A percentile compares a stretch with the other conserved stretches of the same genome.
Evolutionary conservation across 2,329 filamentous ascomycete species (phyloP).

Genomic region (Blastomyces silverae): DNA sequence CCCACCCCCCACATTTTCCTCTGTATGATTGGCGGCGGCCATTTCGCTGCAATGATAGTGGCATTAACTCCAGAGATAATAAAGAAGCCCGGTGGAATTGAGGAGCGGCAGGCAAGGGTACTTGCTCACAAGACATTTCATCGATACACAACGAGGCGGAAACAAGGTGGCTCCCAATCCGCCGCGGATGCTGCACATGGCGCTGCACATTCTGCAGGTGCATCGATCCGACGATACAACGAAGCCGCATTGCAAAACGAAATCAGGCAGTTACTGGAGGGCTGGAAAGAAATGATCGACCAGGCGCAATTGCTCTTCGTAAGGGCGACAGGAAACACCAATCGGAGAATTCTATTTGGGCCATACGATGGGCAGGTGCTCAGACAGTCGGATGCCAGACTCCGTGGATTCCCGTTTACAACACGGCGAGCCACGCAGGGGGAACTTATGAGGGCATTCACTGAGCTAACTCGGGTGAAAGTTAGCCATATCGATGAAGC

Average conservation of each 20-base stretch:
- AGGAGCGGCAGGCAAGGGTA: constrained; percentile 79
- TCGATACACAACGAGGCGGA: constrained; percentile 88
- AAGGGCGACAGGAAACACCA: constrained; percentile 78
- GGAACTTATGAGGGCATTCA: constrained; percentile 89
- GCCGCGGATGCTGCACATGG: constrained; percentile 93
- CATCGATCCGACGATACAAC: constrained; percentile 84
- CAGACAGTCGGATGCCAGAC: constrained; percentile 66
- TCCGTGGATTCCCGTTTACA: constrained; percentile 87
- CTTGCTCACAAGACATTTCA: constrained; percentile 97
- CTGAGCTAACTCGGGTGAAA: constrained; percentile 88
- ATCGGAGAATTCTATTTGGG: constrained; percentile 79
- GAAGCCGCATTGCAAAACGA: constrained; percentile 87
- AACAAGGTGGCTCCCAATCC: constrained; percentile 92
- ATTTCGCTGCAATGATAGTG: constrained; percentile 95
- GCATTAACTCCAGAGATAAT: constrained; percentile 73
- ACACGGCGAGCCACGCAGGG: constrained; percentile 87
- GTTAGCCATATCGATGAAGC: constrained; percentile 68
- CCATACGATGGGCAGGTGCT: constrained; percentile 86
- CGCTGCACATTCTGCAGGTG: constrained; percentile 86
- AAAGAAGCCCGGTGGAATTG: constrained; percentile 60
- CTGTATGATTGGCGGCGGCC: constrained; percentile 97
- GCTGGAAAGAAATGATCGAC: constrained; percentile 83
- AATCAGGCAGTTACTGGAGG: constrained; percentile 68
- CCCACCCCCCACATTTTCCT: constrained; percentile 83
- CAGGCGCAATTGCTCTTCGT: constrained; percentile 80